These are phyloP conservation scores for Grigorovia yakushimaensis DNA, from an alignment of 805 yeast genomes.

Conservation along the genomic window DNA sequence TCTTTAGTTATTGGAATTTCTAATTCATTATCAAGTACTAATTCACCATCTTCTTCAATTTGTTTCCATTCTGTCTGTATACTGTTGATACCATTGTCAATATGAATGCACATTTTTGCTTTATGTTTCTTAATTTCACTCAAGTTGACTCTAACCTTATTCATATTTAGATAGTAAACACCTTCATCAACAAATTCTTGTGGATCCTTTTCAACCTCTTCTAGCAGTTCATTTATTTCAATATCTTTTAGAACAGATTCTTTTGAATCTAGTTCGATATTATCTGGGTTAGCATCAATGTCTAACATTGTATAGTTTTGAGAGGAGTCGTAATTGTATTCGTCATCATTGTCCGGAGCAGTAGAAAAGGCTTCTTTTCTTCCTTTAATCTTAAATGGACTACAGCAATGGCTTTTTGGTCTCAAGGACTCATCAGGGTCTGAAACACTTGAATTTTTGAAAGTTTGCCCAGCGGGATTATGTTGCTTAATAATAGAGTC, in stretches of 20 bases:
- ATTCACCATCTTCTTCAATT: constrained; percentile 21
- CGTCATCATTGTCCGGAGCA: background rate
- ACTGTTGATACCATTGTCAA: constrained; percentile 76
- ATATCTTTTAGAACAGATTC: background rate
- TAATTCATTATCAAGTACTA: constrained; percentile 59
- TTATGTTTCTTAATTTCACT: constrained; percentile 38
- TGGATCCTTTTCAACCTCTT: background rate
- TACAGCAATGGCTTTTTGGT: constrained; percentile 12
- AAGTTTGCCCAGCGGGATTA: constrained; percentile 8
- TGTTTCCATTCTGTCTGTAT: constrained; percentile 49
- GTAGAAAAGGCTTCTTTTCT: constrained; percentile 2
- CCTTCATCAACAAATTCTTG: constrained; percentile 30
- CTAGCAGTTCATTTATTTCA: background rate
- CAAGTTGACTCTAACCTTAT: constrained; percentile 38
- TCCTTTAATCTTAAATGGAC: constrained; percentile 22
- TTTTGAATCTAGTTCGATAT: background rate
- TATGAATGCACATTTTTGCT: constrained; percentile 41
- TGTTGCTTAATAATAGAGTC: background rate
- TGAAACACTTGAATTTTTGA: background rate
- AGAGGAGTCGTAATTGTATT: background rate
- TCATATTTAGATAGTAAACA: constrained; percentile 42
- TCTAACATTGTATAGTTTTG: background rate
- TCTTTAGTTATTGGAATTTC: constrained; percentile 37
- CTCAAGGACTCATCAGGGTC: background rate
- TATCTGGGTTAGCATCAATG: background rate